A percentile compares a stretch with the other conserved stretches of the same genome.
Conservation (phyloP, 2,329 filamentous ascomycete species). For the Aspergillus ruber region DNA sequence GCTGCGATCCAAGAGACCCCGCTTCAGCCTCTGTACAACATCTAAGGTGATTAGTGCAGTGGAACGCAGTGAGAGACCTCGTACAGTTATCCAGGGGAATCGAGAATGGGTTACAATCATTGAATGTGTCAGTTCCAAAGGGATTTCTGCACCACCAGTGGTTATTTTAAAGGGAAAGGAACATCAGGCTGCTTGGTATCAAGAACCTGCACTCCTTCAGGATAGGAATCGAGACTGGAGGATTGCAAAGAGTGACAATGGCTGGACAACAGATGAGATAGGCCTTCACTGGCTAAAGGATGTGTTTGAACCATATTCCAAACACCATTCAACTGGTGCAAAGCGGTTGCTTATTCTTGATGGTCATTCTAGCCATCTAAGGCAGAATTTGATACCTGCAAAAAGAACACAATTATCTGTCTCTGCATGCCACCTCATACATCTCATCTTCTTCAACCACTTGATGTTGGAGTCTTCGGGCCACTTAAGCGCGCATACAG, state of each 20-base stretch:
- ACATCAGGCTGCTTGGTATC: not conserved
- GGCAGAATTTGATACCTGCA: not conserved
- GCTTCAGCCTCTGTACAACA: not conserved
- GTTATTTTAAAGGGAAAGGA: constrained; percentile 1
- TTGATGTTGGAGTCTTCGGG: not conserved
- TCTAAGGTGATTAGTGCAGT: constrained; percentile 2
- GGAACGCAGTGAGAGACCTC: constrained; percentile 1
- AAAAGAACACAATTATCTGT: not conserved
- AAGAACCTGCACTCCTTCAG: constrained; percentile 1
- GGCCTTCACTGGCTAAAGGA: not conserved
- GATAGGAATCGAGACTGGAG: not conserved
- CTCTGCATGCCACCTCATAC: not conserved
- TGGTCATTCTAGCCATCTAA: too few relatives aligned
- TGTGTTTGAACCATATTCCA: not conserved
- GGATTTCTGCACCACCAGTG: not conserved
- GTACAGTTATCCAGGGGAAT: constrained; percentile 1
- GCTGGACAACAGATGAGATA: constrained; percentile 1
- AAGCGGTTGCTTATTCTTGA: too few relatives aligned
- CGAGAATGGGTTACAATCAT: constrained; percentile 1
- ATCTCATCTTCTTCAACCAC: not conserved
- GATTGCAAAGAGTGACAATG: not conserved
- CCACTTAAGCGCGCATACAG: not conserved
- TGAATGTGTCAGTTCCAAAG: constrained; percentile 1
- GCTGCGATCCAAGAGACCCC: too few relatives aligned
- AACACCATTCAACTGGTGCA: not conserved